These are phyloP conservation scores for Dryas integrifolia DNA, from an alignment of 331 rosid genomes.

Conservation along the genomic window DNA sequence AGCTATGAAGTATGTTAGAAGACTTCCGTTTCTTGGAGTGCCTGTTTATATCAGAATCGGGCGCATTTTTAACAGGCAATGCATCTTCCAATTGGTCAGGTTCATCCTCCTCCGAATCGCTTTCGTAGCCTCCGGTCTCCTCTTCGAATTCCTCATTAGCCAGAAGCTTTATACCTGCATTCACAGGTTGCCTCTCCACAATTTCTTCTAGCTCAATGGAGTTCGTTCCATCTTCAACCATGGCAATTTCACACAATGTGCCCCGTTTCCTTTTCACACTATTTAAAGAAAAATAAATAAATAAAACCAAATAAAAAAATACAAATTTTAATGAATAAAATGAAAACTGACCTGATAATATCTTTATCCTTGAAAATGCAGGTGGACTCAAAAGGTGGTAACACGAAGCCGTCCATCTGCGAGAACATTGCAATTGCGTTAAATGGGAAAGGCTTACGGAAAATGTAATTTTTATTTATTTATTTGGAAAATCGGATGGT, in stretches of 20 bases:
- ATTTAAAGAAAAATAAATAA: background rate
- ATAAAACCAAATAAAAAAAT: constrained; percentile 13
- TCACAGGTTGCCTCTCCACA: constrained; percentile 27
- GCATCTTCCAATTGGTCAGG: constrained; percentile 35
- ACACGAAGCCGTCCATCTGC: constrained; percentile 93
- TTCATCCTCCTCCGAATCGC: constrained; percentile 36
- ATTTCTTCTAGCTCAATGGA: constrained; percentile 21
- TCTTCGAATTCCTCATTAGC: constrained; percentile 46
- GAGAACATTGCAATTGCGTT: background rate
- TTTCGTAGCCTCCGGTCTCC: constrained; percentile 43
- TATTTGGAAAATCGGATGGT: background rate
- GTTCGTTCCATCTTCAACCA: constrained; percentile 34
- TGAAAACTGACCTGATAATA: constrained; percentile 55
- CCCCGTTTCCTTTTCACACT: constrained; percentile 68
- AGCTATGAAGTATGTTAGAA: constrained; percentile 46
- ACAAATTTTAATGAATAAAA: background rate
- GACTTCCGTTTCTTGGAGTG: constrained; percentile 74
- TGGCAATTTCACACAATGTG: constrained; percentile 15
- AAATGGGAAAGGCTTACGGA: no score
- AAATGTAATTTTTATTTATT: background rate
- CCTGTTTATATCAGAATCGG: constrained; percentile 14
- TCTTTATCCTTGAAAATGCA: constrained; percentile 80
- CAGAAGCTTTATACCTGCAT: constrained; percentile 47
- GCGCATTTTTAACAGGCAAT: constrained; percentile 28
- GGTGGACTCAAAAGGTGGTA: constrained; percentile 85